These are phyloP conservation scores for Trypethelium eluteriae DNA, from an alignment of 495 filamentous ascomycete species.

Conservation along the genomic window DNA sequence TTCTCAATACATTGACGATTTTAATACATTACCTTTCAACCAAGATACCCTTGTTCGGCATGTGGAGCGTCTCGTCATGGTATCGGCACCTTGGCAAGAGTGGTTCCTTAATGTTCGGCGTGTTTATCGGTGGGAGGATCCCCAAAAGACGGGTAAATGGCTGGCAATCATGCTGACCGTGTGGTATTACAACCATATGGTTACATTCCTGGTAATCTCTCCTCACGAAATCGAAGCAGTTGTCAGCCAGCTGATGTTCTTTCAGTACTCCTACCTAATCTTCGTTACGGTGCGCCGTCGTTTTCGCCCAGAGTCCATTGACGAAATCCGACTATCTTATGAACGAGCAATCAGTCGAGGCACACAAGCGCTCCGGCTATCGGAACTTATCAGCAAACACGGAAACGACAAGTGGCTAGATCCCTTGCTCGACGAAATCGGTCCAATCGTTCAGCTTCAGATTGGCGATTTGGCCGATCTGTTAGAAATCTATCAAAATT, in stretches of 20 bases:
- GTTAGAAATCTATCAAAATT: conserved; percentile 27
- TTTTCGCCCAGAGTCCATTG: conserved; percentile 13
- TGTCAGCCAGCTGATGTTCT: conserved; percentile 5
- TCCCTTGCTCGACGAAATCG: conserved; percentile 26
- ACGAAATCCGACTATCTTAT: conserved; percentile 24
- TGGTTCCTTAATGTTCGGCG: conserved; percentile 27
- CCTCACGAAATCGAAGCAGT: neutral
- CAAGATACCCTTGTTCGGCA: conserved; percentile 19
- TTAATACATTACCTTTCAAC: conserved; percentile 23
- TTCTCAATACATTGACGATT: conserved; percentile 27
- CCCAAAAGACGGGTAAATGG: conserved; percentile 24
- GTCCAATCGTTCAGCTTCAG: conserved; percentile 26
- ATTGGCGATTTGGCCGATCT: conserved; percentile 27
- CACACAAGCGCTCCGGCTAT: conserved; percentile 22
- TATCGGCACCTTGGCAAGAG: conserved; percentile 25
- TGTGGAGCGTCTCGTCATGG: conserved; percentile 27
- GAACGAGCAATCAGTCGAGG: conserved; percentile 21
- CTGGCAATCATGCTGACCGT: conserved; percentile 21
- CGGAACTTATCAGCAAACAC: conserved; percentile 28
- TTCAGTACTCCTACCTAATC: conserved; percentile 25
- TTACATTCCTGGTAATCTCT: conserved; percentile 25
- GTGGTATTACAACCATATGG: conserved; percentile 24
- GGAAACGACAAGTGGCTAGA: conserved; percentile 29
- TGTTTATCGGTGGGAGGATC: conserved; percentile 31
- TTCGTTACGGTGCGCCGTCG: conserved; percentile 26